Evolutionary conservation across 1,139 yeast species (phyloP), one percentile per base, ranked within the genome.

Genomic region (Sugiyamaella neomexicana): DNA sequence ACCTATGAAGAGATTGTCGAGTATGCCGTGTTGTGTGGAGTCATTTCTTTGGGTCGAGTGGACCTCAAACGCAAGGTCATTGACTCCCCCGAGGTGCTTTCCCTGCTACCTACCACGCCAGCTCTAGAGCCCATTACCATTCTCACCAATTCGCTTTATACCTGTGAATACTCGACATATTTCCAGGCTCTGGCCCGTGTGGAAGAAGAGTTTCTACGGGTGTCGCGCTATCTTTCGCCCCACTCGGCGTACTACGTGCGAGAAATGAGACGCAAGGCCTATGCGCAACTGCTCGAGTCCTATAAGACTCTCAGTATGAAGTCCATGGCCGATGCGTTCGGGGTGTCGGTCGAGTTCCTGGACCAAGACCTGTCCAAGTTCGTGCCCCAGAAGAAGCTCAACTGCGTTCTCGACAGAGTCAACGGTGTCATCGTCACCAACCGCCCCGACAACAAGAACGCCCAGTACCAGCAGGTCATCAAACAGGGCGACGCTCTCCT

Each of bases 341-440:
- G 95, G 57, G 95, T 95, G 31, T 78, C 86, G 51, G 85, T 85
- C 55, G 95, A 86, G 52, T 95, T 91, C 67, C 76, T 95, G 67
- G 84, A 80, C 62, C 77, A 54, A 8, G 99, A 95, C 70, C 77
- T 95, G 64, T 82, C 96, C 67, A 87, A 85, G 68, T 90, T 91
- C 68, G 90, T 95, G 64, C 97, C 98, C 40, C 91, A 85, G 71
- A 90, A 91, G 68, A 89, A 89, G 71, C 80, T 95, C 69, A 91
- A 90, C 73, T 95, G 99, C 74, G 91, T 95, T 53, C 90, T 95
- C 69, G 99, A 95, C 70, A 82, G 90, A 66, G 99, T 93, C 53
- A 89, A 90, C 70, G 98, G 98, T 16, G 89, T 93, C 58, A 89
- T 95, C 61, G 96, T 89, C 70, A 95, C 99, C 29, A 93, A 90